A percentile compares a stretch with the other conserved stretches of the same genome.
Evolutionary conservation across 768 basidiomycete genomes (phyloP).

Genomic region (Flagelloscypha sp.): DNA sequence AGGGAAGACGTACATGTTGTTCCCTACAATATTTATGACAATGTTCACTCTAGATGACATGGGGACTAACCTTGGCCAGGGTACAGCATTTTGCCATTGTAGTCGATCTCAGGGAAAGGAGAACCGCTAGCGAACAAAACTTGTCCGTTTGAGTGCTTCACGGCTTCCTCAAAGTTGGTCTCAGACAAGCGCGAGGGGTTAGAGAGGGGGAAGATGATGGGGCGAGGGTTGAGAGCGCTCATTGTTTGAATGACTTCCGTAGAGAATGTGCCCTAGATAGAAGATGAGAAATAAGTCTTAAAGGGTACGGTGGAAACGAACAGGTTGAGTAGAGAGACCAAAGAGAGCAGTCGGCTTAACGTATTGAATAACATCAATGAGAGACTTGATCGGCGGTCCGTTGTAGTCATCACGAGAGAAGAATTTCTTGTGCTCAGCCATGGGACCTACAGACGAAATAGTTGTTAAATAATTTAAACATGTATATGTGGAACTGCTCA

Average conservation of each 20-base stretch:
- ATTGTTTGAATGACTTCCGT: constrained; percentile 64
- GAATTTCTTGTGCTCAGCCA: constrained; percentile 83
- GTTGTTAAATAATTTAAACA: too few species aligned
- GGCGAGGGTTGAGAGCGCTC: constrained; percentile 70
- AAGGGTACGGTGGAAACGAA: constrained; percentile 14
- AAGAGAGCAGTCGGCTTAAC: constrained; percentile 85
- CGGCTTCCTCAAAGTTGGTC: constrained; percentile 71
- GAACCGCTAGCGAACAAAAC: constrained; percentile 86
- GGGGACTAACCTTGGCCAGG: constrained; percentile 63
- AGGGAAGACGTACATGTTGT: constrained; percentile 24
- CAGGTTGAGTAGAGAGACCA: constrained; percentile 70
- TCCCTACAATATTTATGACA: constrained; percentile 4
- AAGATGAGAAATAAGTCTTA: background rate
- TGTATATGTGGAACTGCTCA: too few species aligned
- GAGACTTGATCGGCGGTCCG: constrained; percentile 65
- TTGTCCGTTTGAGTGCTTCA: constrained; percentile 59
- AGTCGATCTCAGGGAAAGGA: constrained; percentile 65
- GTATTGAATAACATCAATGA: constrained; percentile 70
- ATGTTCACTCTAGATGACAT: constrained; percentile 1
- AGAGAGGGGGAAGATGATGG: constrained; percentile 89
- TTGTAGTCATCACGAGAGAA: constrained; percentile 78
- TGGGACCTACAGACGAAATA: too few species aligned
- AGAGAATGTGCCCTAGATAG: constrained; percentile 59
- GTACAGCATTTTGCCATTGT: constrained; percentile 47
- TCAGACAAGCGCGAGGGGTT: constrained; percentile 82